A percentile compares a stretch with the other conserved stretches of the same genome.
These are phyloP conservation scores for Lunularia cruciata DNA, from an alignment of 225 moss, liverwort and hornwort genomes.

Conservation along the genomic window DNA sequence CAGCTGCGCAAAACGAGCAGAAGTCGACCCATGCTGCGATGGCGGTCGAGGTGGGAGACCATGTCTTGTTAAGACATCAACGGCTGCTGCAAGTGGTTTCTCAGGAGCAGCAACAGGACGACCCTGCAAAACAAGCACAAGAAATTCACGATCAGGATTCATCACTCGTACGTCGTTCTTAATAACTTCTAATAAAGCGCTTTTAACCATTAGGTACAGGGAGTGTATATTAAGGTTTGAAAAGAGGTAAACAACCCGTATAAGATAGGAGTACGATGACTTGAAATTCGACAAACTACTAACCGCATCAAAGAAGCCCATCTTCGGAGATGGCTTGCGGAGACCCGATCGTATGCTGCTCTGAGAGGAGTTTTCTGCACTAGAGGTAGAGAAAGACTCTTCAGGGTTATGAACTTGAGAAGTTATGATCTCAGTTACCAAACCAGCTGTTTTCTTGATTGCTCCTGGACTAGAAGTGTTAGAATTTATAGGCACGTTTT, in stretches of 20 bases:
- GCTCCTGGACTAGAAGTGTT: constrained; percentile 3
- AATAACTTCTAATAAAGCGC: no score
- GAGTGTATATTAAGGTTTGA: no score
- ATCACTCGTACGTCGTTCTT: no score
- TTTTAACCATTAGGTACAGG: no score
- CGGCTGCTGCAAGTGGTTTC: constrained; percentile 10
- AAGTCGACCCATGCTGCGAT: constrained; percentile 13
- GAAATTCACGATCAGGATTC: background rate
- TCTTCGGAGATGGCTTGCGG: constrained; percentile 47
- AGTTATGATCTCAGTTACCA: background rate
- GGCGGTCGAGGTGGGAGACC: constrained; percentile 47
- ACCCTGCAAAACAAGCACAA: constrained; percentile 19
- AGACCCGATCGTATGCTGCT: constrained; percentile 36
- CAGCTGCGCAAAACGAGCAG: constrained; percentile 10
- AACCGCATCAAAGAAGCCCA: constrained; percentile 48
- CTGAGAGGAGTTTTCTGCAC: background rate
- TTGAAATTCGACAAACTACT: no score
- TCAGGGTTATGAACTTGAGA: background rate
- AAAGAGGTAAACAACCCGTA: background rate
- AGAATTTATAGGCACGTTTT: constrained; percentile 12
- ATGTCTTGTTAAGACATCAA: constrained; percentile 15
- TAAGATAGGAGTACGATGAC: background rate
- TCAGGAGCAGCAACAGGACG: constrained; percentile 14
- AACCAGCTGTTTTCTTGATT: constrained; percentile 18
- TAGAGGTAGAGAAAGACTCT: constrained; percentile 1